Evolutionary conservation across 2,329 filamentous ascomycete species (phyloP), one percentile per base, ranked within the genome.

Genomic region (Hypoxylon sp.): DNA sequence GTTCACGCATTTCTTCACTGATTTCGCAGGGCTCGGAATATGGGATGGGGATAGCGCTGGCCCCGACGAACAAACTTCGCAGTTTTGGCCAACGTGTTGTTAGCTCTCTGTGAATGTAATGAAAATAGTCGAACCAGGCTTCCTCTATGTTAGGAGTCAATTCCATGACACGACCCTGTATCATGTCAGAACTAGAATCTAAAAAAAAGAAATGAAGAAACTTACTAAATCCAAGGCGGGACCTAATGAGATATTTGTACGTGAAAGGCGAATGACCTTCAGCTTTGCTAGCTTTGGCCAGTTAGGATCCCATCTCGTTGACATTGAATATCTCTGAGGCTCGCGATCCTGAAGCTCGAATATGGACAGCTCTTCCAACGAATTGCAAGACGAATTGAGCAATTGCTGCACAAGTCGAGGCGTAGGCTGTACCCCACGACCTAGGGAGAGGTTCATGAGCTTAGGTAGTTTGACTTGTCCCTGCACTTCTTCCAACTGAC

Each of bases 141-240:
- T 70, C 65, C 50, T 74, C 69, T 4, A 75, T 44, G 16, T 73
- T 74, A 9, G 74, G 74, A 3, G 67, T 61, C 22, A 50, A 26
- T 26, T 44, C n/a, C 50, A 71, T 59, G 16, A 71, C 24, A 2
- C 38, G 30, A 11, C 12, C 1, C 71, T 74, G 18, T 1, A 32
- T 20, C 45, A 9, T 18, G 30, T 72, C n/a, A 73, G 57, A 53
- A 54, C 50, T 4, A 16, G 12, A 22, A 36, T 32, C 24, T 2
- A n/a, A 44, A 0, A 9, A n/a, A 28, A 20, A 6, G 4, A 6
- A 28, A 30, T 30, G 16, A 7, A 20, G 36, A 28, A 55, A 69
- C 71, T 70, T 67, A 75, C 72, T 7, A 74, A 49, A 6, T 46
- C 14, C 3, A 9, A 12, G 9, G 22, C 2, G 12, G 24, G 24